These are phyloP conservation scores for Hanseniaspora guilliermondii DNA, from an alignment of 805 yeast genomes.

Conservation along the genomic window DNA sequence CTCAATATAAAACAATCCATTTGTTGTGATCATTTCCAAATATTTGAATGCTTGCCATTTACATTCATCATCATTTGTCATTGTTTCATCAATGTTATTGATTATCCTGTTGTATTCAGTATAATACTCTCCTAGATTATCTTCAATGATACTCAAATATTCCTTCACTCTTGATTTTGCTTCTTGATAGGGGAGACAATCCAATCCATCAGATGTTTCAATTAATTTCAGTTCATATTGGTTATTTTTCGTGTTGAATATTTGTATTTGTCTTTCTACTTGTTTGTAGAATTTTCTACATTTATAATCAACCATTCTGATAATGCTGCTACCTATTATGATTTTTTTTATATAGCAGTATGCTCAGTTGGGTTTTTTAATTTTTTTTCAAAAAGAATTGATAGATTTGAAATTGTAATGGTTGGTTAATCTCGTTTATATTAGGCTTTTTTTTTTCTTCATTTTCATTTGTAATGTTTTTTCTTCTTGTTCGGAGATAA, in stretches of 20 bases:
- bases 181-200: neutral
- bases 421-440: too few relatives aligned
- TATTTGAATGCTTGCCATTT: neutral
- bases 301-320: slow-evolving; percentile 8
- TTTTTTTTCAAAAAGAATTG: too few relatives aligned
- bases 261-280: neutral
- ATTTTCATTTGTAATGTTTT: too few relatives aligned
- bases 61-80: neutral
- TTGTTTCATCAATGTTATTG: neutral
- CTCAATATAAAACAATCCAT: neutral
- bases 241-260: neutral
- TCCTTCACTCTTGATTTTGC: neutral
- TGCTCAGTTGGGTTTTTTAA: too few relatives aligned
- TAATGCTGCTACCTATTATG: neutral
- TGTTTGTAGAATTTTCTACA: neutral
- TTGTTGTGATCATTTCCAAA: slow-evolving; percentile 2
- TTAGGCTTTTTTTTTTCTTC: too few relatives aligned
- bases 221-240: neutral
- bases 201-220: slow-evolving; percentile 4
- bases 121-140: neutral
- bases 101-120: neutral
- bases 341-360: neutral
- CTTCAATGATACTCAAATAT: neutral
- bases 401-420: too few relatives aligned
- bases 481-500: too few relatives aligned